A percentile compares a stretch with the other conserved stretches of the same genome.
Conservation (phyloP, 805 yeast genomes). For the Starmerella apicola region DNA sequence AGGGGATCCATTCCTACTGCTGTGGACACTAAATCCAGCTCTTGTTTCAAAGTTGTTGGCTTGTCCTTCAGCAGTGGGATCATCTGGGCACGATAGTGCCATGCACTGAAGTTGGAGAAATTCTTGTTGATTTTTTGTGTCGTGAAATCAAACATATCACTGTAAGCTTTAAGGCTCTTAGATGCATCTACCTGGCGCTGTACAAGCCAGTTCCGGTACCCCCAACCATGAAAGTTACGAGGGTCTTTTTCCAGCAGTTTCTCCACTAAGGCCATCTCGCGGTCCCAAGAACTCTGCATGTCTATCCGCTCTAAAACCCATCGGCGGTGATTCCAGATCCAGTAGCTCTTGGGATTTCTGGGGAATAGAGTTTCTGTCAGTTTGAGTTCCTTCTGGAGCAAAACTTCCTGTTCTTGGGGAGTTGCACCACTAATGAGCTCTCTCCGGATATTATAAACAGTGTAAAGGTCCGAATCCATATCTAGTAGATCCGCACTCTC, state of each 20-base stretch:
- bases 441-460: constrained; percentile 81
- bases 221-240: constrained; percentile 94
- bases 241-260: constrained; percentile 59
- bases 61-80: constrained; percentile 37
- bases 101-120: constrained; percentile 88
- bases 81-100: constrained; percentile 77
- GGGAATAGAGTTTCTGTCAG: constrained; percentile 49
- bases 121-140: constrained; percentile 65
- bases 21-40: constrained; percentile 56
- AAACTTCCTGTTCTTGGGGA: constrained; percentile 15
- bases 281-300: constrained; percentile 43
- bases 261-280: constrained; percentile 57
- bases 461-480: constrained; percentile 75
- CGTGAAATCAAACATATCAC: constrained; percentile 48
- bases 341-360: constrained; percentile 75
- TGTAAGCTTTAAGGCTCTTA: constrained; percentile 25
- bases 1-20: constrained; percentile 90
- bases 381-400: constrained; percentile 44
- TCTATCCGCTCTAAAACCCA: constrained; percentile 51
- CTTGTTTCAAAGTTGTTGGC: constrained; percentile 35
- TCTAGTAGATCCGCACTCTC: constrained; percentile 46
- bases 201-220: constrained; percentile 68
- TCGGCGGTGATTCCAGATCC: constrained; percentile 90
- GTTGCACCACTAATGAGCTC: constrained; percentile 34
- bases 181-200: constrained; percentile 24